phyloP scores from a whole-genome alignment of 139 green algal genomes.

The Microglena sp. region DNA sequence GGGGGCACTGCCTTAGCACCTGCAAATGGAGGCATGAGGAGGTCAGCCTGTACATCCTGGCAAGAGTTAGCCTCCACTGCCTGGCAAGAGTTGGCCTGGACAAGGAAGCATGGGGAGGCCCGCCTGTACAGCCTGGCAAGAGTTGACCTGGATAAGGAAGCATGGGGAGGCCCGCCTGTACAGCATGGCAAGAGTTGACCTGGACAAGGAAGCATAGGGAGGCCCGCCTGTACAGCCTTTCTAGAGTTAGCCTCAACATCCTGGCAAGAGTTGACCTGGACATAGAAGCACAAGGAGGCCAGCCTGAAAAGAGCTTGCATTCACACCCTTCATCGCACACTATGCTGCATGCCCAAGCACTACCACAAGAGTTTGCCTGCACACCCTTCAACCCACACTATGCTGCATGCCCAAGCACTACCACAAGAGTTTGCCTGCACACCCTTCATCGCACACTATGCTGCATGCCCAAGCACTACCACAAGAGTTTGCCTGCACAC shows the following conservation, averaged over 20 bases:
- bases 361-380: too few relatives aligned
- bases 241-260: too few relatives aligned
- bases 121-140: not conserved
- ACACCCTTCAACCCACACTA: too few relatives aligned
- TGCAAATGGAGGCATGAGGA: constrained; percentile 9
- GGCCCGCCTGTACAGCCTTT: not conserved
- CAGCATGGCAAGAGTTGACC: not conserved
- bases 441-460: not conserved
- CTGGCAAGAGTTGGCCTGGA: not conserved
- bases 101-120: not conserved
- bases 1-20: constrained; percentile 57
- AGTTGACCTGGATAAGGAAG: not conserved
- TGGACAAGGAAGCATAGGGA: not conserved
- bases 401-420: too few relatives aligned
- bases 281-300: not conserved
- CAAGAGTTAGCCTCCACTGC: not conserved
- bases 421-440: not conserved
- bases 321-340: too few relatives aligned
- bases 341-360: too few relatives aligned
- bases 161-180: not conserved
- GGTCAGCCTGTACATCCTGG: not conserved
- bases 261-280: not conserved
- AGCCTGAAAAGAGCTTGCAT: too few relatives aligned
- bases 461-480: not conserved
- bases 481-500: too few relatives aligned